These are phyloP conservation scores for Aphanocladium album DNA, from an alignment of 2,329 filamentous ascomycete species.

Conservation along the genomic window DNA sequence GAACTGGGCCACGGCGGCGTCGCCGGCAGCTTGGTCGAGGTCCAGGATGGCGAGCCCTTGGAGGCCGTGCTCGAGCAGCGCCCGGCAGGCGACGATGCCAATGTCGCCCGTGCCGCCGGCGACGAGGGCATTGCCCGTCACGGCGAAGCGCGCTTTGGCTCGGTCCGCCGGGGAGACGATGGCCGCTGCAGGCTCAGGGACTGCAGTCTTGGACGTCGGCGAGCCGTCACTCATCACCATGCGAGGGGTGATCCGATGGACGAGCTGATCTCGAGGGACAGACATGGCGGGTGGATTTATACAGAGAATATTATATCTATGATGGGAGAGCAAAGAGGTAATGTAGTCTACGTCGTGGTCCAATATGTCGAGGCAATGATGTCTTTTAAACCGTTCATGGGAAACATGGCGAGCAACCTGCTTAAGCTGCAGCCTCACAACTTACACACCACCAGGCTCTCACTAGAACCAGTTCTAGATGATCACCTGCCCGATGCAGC, in stretches of 20 bases:
- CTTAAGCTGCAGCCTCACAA: neutral
- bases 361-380: neutral
- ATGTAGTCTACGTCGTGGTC: too few species aligned
- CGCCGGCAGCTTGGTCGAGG: neutral
- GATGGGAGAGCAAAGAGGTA: too few species aligned
- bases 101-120: slow-evolving; percentile 29
- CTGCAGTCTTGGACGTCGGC: slow-evolving; percentile 9
- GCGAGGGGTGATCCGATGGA: neutral
- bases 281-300: neutral
- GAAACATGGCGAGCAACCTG: neutral
- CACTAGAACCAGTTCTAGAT: neutral
- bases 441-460: too few species aligned
- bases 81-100: slow-evolving; percentile 23
- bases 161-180: neutral
- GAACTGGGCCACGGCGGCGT: neutral
- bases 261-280: neutral
- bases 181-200: neutral
- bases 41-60: slow-evolving; percentile 28
- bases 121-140: slow-evolving; percentile 25
- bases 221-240: slow-evolving; percentile 15
- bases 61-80: slow-evolving; percentile 28
- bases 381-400: neutral
- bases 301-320: neutral
- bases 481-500: slow-evolving; percentile 1
- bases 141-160: neutral